Percentiles rank a stretch among this genome's conserved stretches.
phyloP scores from a whole-genome alignment of 352 stramenopile genomes.

The Globisporangium acanthophoron region DNA sequence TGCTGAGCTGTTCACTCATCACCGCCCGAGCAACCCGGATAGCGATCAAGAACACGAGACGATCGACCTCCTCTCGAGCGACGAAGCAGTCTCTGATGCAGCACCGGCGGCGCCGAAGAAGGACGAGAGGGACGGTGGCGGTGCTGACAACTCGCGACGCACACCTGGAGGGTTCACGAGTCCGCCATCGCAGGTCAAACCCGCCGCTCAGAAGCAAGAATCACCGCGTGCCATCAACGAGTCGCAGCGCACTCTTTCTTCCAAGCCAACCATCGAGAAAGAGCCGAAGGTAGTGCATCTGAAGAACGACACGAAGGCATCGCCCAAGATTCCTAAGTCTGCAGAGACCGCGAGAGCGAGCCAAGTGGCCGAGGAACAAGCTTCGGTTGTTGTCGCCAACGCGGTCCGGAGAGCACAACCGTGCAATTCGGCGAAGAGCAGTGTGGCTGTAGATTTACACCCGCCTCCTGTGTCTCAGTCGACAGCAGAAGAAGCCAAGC shows the following conservation, averaged over 20 bases:
- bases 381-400: background rate
- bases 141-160: background rate
- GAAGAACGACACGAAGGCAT: background rate
- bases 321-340: background rate
- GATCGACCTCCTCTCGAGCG: constrained; percentile 28
- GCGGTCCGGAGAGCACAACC: background rate
- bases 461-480: background rate
- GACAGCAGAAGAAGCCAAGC: background rate
- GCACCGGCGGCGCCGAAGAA: background rate
- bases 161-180: background rate
- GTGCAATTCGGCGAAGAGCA: background rate
- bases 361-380: background rate
- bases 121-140: background rate
- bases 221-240: background rate
- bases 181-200: background rate
- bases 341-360: background rate
- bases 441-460: background rate
- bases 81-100: constrained; percentile 11
- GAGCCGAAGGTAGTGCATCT: background rate
- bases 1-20: background rate
- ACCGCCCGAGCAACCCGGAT: background rate
- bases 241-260: background rate
- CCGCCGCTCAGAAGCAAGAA: background rate
- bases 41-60: constrained; percentile 3
- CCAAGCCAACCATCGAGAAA: background rate